Base-by-base conservation (phyloP, 352 stramenopile species). In the Achlya hypogyna region DNA sequence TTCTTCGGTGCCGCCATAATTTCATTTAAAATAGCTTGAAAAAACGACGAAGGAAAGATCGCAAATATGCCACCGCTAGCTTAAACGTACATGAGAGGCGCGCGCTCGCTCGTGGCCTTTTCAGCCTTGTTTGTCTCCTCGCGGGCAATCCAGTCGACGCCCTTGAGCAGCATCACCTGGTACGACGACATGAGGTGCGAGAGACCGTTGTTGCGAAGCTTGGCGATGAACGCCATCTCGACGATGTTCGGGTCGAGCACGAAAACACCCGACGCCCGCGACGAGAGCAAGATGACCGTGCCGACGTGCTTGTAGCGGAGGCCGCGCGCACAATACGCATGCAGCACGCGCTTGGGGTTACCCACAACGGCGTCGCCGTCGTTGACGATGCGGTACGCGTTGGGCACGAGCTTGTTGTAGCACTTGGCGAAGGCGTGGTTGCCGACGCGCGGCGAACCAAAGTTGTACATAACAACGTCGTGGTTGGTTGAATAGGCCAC, bases 401-500 rank as follows among this genome's bases (percentile, higher is more conserved):
- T 47, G 20, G 62, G 69, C 23, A 73, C 69, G 40, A 35, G 25
- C 27, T 56, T 25, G 28, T 76, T 65, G 53, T 62, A 75, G 1
- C 25, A 20, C 25, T 45, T 32, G 35, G 59, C 51, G 43, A 78
- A 78, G 23, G 23, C 31, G 45, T 47, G 27, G 64, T 79, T 79
- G 23, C 74, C 74, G 8, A 79, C 69, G 47, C 73, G 71, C 14
- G 73, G 73, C 9, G 58, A 59, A 1, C 73, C 73, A 62, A 78
- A 78, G 38, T 74, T 78, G 34, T 76, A 76, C 68, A 78, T 70
- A 23, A 70, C 35, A 16, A 76, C 52, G 51, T 74, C 49, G 16
- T 91, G 88, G 65, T 73, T 89, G 1, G 42, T 58, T 14, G 38
- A 4, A 72, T 91, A 89, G 51, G 84, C 83, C 12, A 96, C 74